Base-by-base conservation (phyloP, 768 basidiomycete species). In the Boletellus ananiceps region DNA sequence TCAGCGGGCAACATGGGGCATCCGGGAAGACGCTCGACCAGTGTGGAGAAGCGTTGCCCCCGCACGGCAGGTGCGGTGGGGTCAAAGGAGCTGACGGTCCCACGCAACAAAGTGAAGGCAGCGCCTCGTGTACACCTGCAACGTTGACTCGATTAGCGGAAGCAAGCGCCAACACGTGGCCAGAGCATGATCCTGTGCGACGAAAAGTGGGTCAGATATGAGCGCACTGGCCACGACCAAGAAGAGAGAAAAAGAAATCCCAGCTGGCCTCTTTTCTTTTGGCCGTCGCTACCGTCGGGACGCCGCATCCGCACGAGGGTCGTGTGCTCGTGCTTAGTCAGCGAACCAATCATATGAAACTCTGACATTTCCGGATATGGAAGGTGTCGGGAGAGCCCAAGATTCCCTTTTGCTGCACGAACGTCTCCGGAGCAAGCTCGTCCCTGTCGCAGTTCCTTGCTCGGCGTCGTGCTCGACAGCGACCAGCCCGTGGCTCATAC, bases 301-400 rank as follows among this genome's bases (percentile, higher is more conserved):
- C 23, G 23, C 23, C 23, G 23, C 23, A 5, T 23, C 23, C 23
- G 23, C 23, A 23, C 23, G 23, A 25, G 23, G 4, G 23, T 62
- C 59, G 60, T 27, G 57, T 59, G 60, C 56, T 33, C 23, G 1
- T 25, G 58, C 44, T 65, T 59, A 64, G 66, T 68, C 58, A 65
- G 47, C 66, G 5, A 9, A 32, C 57, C 60, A 67, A 65, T 65
- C 63, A 67, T 59, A 67, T 63, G 63, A 36, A 37, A 53, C 41
- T 38, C 47, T 8, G 27, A 5, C 2, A 40, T 53, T 51, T 34
- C 62, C 55, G n/a, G 49, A 64, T 59, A 51, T 55, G 57, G 55
- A 13, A 41, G 25, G 23, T 42, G 6, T 19, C 21, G n/a, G 12
- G 37, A 25, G 32, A 18, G 36, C 16, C 27, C 38, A 51, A 21